These are phyloP conservation scores for Alternaria dauci DNA, from an alignment of 2,329 filamentous ascomycete genomes.

Conservation along the genomic window DNA sequence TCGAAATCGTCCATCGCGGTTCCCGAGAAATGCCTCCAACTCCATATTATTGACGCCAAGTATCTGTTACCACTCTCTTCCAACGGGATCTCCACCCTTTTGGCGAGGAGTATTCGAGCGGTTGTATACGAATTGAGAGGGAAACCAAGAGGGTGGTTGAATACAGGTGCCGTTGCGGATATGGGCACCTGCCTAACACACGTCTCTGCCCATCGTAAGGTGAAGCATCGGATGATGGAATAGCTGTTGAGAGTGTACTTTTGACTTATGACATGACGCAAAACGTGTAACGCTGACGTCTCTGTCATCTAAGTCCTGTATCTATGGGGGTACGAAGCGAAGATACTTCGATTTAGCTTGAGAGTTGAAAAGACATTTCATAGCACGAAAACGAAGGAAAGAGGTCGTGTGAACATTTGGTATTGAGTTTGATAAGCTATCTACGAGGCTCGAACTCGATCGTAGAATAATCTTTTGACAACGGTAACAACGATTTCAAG, in stretches of 20 bases:
- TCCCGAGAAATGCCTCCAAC: background rate
- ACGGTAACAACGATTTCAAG: background rate
- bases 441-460: background rate
- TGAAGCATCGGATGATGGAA: background rate
- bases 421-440: background rate
- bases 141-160: background rate
- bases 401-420: background rate
- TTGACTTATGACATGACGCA: too few species aligned
- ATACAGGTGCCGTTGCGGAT: background rate
- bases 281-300: background rate
- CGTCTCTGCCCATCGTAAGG: background rate
- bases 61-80: background rate
- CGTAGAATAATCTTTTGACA: background rate
- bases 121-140: background rate
- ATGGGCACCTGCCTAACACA: background rate
- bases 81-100: background rate
- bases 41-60: background rate
- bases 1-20: background rate
- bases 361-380: background rate
- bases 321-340: background rate
- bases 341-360: background rate
- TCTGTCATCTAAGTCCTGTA: background rate
- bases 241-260: background rate
- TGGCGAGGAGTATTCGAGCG: background rate
- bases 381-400: background rate